Evolutionary conservation across 1,139 yeast species (phyloP).

Genomic region (Zygoascus sp.): DNA sequence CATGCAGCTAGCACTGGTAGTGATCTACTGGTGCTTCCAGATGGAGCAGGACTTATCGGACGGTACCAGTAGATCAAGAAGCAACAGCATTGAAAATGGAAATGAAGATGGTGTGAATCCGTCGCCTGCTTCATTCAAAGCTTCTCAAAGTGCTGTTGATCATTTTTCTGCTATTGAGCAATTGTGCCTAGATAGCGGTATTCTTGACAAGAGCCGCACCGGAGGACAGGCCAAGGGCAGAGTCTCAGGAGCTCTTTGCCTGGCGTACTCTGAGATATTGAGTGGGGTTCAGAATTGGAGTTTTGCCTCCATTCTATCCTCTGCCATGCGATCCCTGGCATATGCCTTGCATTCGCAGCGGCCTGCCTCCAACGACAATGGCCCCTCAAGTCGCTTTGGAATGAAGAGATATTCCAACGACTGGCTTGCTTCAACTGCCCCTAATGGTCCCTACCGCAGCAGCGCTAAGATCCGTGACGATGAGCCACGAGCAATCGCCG

Average conservation of each 20-base stretch:
- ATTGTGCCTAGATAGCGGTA: constrained; percentile 25
- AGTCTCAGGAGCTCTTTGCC: constrained; percentile 29
- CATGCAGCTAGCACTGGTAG: constrained; percentile 29
- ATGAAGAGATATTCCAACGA: constrained; percentile 5
- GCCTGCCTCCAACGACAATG: constrained; percentile 3
- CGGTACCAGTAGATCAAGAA: constrained; percentile 11
- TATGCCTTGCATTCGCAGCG: constrained; percentile 21
- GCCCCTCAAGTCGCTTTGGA: background rate
- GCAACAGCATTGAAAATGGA: constrained; percentile 2
- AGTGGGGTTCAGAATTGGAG: constrained; percentile 32
- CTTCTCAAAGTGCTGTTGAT: background rate
- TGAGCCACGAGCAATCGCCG: background rate
- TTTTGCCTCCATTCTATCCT: constrained; percentile 27
- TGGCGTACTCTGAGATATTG: constrained; percentile 30
- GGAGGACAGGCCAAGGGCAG: constrained; percentile 21
- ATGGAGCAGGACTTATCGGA: constrained; percentile 24
- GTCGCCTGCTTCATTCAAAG: background rate
- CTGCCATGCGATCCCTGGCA: constrained; percentile 28
- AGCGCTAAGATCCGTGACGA: background rate
- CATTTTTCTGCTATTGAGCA: constrained; percentile 25
- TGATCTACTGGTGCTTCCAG: constrained; percentile 34
- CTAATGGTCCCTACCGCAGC: background rate
- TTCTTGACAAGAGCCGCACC: constrained; percentile 10
- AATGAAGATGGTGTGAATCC: background rate
- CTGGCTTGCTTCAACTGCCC: background rate